Evolutionary conservation across 352 stramenopile species (phyloP), one percentile per base, ranked within the genome.

Genomic region (Phytopythium boreale): DNA sequence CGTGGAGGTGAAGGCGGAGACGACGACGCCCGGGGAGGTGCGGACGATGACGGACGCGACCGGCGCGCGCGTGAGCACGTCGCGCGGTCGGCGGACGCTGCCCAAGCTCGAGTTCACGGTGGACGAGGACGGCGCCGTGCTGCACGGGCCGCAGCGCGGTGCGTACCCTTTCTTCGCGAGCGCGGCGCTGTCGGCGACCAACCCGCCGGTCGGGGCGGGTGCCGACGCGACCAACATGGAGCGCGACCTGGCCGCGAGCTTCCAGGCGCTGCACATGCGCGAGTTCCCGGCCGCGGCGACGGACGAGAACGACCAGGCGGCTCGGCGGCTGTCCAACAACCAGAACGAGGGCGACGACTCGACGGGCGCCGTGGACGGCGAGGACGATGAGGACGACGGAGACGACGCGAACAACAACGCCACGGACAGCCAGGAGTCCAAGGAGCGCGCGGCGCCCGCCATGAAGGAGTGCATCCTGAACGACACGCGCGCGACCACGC

Each of bases 401-500:
- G 31, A 63, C 12, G 50, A 66, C 7, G 59, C n/a, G 52, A 36
- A 66, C 12, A 39, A 37, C 17, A 29, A 67, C n/a, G n/a, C n/a
- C 27, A 37, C 56, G 51, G 52, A 68, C 15, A 46, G 64, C 4
- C 37, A 70, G 27, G 71, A 69, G 12, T 17, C 34, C 26, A 62
- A 67, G 22, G 47, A 58, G 36, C 47, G 24, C 12, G 44, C 41
- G 55, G 27, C 58, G 8, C 15, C 52, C 0, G 20, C 58, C 20
- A 92, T 94, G 83, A 92, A 92, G 64, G 84, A 93, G 69, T 93
- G 84, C 31, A 80, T 95, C 41, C 67, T 95, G 24, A 93, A 95
- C 62, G 86, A 94, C 62, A 90, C 86, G 31, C 77, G 86, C 26
- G 86, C 86, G 6, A 94, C 82, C 43, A 91, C 86, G 15, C 64